phyloP scores from a whole-genome alignment of 176 grass and related monocot genomes.

The Musa acuminata region DNA sequence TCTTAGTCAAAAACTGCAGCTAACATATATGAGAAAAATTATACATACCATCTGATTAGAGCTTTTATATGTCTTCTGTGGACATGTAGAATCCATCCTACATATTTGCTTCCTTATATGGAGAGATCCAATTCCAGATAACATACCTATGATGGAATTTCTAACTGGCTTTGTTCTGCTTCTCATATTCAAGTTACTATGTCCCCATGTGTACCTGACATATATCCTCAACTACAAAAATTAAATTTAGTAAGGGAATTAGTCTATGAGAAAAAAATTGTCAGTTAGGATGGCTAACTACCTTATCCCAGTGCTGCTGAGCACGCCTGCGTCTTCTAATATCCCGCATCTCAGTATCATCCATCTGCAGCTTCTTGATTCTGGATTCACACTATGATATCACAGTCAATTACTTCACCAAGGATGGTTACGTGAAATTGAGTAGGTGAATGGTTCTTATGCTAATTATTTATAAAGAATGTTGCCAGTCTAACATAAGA shows the following conservation, averaged over 20 bases:
- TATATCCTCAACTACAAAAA: conserved; percentile 13
- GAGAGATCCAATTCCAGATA: conserved; percentile 7
- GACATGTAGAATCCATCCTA: not conserved
- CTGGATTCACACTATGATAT: conserved; percentile 13
- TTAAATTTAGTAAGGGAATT: not conserved
- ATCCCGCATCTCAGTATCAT: conserved; percentile 3
- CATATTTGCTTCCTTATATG: conserved; percentile 8
- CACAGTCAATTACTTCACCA: not conserved
- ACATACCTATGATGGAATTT: not conserved
- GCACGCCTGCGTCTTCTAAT: conserved; percentile 4
- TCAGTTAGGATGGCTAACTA: not conserved
- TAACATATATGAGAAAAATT: too few relatives aligned
- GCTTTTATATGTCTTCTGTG: not conserved
- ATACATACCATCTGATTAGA: not conserved
- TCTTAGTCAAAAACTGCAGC: too few relatives aligned
- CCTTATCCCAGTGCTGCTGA: conserved; percentile 20
- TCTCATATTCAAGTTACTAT: conserved; percentile 4
- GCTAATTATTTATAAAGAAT: not conserved
- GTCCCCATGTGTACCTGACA: conserved; percentile 19
- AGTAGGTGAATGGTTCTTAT: not conserved
- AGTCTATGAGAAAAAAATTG: not conserved
- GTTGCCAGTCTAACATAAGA: not conserved
- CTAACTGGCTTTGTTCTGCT: not conserved
- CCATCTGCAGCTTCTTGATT: conserved; percentile 9
- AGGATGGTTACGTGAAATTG: not conserved